phyloP scores from a whole-genome alignment of 2,329 filamentous ascomycete species.

The Talaromyces sp. region DNA sequence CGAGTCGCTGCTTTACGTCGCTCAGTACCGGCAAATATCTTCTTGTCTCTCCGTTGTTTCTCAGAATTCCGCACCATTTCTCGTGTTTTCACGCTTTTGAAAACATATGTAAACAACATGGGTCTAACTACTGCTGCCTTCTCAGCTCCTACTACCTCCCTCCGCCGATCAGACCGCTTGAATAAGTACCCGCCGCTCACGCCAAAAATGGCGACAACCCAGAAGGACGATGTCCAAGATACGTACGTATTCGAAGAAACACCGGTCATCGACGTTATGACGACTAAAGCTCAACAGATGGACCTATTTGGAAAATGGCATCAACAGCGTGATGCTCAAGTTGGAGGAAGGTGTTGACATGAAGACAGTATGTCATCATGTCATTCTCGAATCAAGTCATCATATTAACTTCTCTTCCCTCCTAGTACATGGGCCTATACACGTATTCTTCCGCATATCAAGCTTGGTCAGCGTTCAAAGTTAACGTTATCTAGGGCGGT shows the following conservation, averaged over 20 bases:
- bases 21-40: neutral
- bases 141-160: conserved; percentile 15
- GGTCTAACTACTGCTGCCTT: conserved; percentile 15
- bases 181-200: conserved; percentile 25
- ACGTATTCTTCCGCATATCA: conserved; percentile 54
- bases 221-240: conserved; percentile 57
- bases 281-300: conserved; percentile 56
- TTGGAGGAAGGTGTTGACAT: conserved; percentile 91
- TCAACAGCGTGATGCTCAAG: conserved; percentile 89
- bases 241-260: conserved; percentile 49
- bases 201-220: conserved; percentile 41
- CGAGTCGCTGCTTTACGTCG: neutral
- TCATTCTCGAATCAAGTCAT: neutral
- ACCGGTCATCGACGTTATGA: neutral
- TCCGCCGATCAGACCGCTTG: conserved; percentile 18
- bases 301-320: conserved; percentile 81
- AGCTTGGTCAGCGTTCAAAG: conserved; percentile 21
- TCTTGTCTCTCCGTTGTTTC: neutral
- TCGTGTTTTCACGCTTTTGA: neutral
- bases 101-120: conserved; percentile 7
- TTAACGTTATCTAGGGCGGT: conserved; percentile 60
- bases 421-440: conserved; percentile 90
- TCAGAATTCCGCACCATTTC: neutral
- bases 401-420: conserved; percentile 21
- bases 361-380: conserved; percentile 61